These are phyloP conservation scores for Astrothelium subdiscretum DNA, from an alignment of 495 filamentous ascomycete species.

Conservation along the genomic window DNA sequence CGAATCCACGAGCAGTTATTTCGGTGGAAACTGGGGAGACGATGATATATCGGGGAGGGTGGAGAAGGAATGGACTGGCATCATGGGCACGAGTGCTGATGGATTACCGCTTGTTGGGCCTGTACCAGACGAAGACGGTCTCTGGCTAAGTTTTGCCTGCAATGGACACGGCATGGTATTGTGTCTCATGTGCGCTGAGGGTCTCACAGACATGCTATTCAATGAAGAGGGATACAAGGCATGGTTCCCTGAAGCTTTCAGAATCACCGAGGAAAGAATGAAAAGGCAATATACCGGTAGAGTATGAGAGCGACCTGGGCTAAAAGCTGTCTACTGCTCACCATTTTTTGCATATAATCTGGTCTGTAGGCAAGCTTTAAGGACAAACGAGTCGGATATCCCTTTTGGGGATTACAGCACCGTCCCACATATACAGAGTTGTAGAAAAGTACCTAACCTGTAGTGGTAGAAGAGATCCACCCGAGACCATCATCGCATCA, in stretches of 20 bases:
- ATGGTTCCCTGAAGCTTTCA: constrained; percentile 45
- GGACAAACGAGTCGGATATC: too few species aligned
- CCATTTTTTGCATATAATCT: too few species aligned
- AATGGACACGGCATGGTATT: constrained; percentile 51
- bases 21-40: constrained; percentile 48
- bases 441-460: too few species aligned
- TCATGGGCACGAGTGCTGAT: constrained; percentile 49
- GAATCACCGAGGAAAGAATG: constrained; percentile 35
- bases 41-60: constrained; percentile 46
- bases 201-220: constrained; percentile 40
- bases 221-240: constrained; percentile 20
- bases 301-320: background rate
- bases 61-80: constrained; percentile 49
- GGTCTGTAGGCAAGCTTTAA: too few species aligned
- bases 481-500: too few species aligned
- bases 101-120: constrained; percentile 43
- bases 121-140: constrained; percentile 25
- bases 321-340: too few species aligned
- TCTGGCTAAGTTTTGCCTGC: constrained; percentile 43
- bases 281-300: constrained; percentile 33
- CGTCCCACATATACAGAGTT: too few species aligned
- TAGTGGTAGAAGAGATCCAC: too few species aligned
- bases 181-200: constrained; percentile 44
- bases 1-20: constrained; percentile 38
- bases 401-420: too few species aligned